Base-by-base conservation (phyloP, 2,329 filamentous ascomycete genomes). In the Colletotrichum theobromicola region DNA sequence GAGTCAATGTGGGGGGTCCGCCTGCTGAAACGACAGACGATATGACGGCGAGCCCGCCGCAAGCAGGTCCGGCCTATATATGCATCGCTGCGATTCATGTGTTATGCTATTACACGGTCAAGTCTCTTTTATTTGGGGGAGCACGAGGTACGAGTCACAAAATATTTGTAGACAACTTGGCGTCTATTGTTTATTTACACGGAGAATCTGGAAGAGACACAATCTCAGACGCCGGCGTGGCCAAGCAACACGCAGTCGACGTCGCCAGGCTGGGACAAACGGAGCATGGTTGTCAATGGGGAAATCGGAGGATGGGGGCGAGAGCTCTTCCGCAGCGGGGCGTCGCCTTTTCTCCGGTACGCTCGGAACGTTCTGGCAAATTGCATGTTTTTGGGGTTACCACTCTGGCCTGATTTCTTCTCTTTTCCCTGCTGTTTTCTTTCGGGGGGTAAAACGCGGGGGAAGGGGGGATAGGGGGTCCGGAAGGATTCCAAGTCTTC, bases 11-110 rank as follows among this genome's bases (percentile, higher is more conserved):
- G 34, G 61, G 53, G 62, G 68, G 46, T 57, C 55, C 37, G 71
- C 71, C 50, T 74, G 61, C 61, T 61, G 18, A 64, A 74, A 70
- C 70, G 72, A 55, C 72, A 57, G 62, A 66, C 50, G 50, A 42
- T 37, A 53, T 46, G 34, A 67, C 46, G 63, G 30, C 35, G 32
- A 46, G 24, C 66, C 53, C 53, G 53, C 53, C 65, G 50, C 50
- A 34, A 61, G 35, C 35, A 35, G 69, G 53, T 28, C 26, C 4
- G 21, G 53, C 32, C 50, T 42, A 32, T 2, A 34, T 28, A 30
- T 70, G 70, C 66, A 70, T 70, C 67, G 30, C 53, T 64, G 46
- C 35, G 50, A 65, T 58, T 60, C 21, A 70, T 42, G 53, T 70
- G 53, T 53, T 26, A 65, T 42, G 67, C 53, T 65, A 70, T 65